Evolutionary conservation across 176 grass and related monocot species (phyloP), one percentile per base, ranked within the genome.

Genomic region (Aegilops umbellulata): DNA sequence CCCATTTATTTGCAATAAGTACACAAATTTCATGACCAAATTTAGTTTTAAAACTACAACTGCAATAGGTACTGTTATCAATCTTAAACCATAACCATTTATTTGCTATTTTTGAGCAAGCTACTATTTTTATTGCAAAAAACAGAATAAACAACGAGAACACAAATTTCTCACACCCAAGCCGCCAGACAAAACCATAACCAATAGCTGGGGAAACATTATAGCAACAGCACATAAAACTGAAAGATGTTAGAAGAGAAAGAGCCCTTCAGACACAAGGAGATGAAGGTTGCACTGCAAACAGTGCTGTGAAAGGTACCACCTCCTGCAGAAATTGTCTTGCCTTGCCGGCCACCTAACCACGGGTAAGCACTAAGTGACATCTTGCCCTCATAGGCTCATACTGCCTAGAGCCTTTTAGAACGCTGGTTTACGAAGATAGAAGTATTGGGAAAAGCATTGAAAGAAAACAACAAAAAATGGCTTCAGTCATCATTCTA

Each of bases 101-200:
- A 4, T 62, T 30, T n/a, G 53, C 16, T 73, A 42, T 16, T 74
- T 58, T 80, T 42, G 5, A 41, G 13, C 3, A 16, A 60, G 31
- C 65, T 23, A 53, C 24, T 57, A 34, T 77, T 69, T 69, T 70
- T 44, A 26, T 82, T 68, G 64, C 4, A 74, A 85, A 79, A 61
- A 35, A 31, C 1, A 63, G 6, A 39, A 20, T 25, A 46, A 5
- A 65, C 64, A 14, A 7, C 4, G 51, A 62, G 3, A 49, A 22
- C 5, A 58, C 53, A 76, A 86, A 34, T n/a, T 81, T 23, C 4
- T 57, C 49, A 65, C 42, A 65, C 25, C 51, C 42, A 14, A 64
- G 22, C 58, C 15, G 10, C 62, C 32, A 83, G 14, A 16, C 36
- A 0, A 83, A 19, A 36, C 38, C 44, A 38, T 24, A 65, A 23